phyloP scores from a whole-genome alignment of 2,329 filamentous ascomycete species.

The Neofusicoccum sp. region DNA sequence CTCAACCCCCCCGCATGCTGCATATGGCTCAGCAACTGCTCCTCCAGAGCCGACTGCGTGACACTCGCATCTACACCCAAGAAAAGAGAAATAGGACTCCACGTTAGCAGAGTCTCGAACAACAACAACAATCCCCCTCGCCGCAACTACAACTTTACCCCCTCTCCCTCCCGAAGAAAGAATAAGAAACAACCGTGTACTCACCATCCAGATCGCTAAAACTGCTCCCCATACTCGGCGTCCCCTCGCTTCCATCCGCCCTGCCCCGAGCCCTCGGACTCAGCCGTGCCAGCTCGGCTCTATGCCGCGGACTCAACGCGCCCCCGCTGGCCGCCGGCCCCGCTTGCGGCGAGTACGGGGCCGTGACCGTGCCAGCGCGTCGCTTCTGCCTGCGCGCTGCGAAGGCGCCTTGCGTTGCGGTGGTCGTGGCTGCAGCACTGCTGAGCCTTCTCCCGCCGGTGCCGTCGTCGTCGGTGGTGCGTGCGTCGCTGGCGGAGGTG shows the following conservation, averaged over 20 bases:
- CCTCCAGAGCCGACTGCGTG: constrained; percentile 76
- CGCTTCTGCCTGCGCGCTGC: constrained; percentile 5
- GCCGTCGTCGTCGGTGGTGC: constrained; percentile 10
- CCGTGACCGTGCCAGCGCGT: constrained; percentile 1
- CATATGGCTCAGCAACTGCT: constrained; percentile 72
- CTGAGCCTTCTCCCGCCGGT: background rate
- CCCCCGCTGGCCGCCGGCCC: background rate
- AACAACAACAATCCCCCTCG: background rate
- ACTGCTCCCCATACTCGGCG: constrained; percentile 79
- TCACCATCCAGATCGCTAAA: constrained; percentile 80
- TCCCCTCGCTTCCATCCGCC: constrained; percentile 66
- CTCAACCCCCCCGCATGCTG: constrained; percentile 49
- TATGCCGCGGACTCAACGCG: constrained; percentile 52
- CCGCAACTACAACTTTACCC: background rate
- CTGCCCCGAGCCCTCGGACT: constrained; percentile 51
- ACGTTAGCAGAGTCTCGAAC: background rate
- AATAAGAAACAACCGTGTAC: constrained; percentile 18
- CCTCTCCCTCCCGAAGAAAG: background rate
- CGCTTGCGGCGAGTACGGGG: background rate
- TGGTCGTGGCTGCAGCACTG: background rate
- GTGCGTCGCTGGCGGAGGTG: constrained; percentile 12
- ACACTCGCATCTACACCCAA: constrained; percentile 65
- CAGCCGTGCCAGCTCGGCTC: constrained; percentile 56
- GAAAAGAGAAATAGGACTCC: no score
- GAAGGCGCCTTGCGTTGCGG: background rate